Evolutionary conservation across 805 yeast genomes (phyloP), one percentile per base, ranked within the genome.

Genomic region (Pichia rugopelliculosa): DNA sequence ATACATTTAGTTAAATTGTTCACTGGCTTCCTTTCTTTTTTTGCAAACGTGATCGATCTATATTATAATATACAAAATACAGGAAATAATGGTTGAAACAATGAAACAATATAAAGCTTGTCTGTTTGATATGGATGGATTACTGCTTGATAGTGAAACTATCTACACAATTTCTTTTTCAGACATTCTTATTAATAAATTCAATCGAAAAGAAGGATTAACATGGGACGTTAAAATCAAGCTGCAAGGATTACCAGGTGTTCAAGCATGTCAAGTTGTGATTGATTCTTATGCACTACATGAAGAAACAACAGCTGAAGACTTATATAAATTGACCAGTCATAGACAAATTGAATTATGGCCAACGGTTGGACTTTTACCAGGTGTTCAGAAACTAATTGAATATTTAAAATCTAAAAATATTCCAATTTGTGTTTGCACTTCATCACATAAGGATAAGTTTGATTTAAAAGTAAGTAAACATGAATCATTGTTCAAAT

Each of bases 221-320:
- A 83, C 93, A 0, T 91, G 98, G 97, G 95, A 87, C 53, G 77
- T 90, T 43, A 93, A 93, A 66, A 73, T 88, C 52, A 75, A 83
- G 53, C 68, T 93, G 24, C 98, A 93, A 69, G 99, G 99, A 0
- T 72, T 87, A 39, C 97, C 98, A 1, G 97, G 96, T 0, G 75
- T 80, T 1, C 83, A 76, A 36, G 87, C 96, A 7, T 73, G 82
- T 15, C 72, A 73, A 45, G 70, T 75, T 36, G 74, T 90, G 42
- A 72, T 93, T 44, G 79, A 83, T 39, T 77, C 81, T 57, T 84
- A 87, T 57, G 74, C 77, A 8, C 65, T 91, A 41, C 84, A 87
- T 2, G 71, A 74, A 47, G 52, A 52, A 13, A 51, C 69, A 3
- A 76, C 89, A 0, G 77, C 83, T 0, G 86, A 83, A 38, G 86